Base-by-base conservation (phyloP, 306 rosid genomes). In the Cucurbita maxima region DNA sequence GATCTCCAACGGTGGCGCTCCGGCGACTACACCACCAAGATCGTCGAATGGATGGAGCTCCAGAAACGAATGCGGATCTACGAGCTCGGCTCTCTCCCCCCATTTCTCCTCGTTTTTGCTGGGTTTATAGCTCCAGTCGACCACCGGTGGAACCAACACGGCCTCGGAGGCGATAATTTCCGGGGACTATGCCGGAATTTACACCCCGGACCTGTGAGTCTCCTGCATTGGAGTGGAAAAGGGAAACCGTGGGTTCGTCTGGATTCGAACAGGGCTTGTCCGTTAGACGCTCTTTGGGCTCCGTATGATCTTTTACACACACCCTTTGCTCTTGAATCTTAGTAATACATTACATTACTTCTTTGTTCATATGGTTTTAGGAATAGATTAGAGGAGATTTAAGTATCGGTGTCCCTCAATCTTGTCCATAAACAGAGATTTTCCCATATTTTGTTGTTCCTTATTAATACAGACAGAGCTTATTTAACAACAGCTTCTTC, bases 241-340 rank as follows among this genome's bases (percentile, higher is more conserved):
- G 99, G 99, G 2, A 94, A 94, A 68, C 99, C 99, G 4, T 94
- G 99, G 99, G 97, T 72, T 58, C 75, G 99, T 52, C 92, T 94
- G 0, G 99, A 94, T 43, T 83, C 88, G 8, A 88, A 87, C 70
- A 81, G 92, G 60, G 88, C 97, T 20, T 94, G 99, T 54, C 97
- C 99, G 0, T 76, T 94, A 78, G 99, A 94, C 73, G 89, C 96
- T 7, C 79, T 94, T 22, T 94, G 99, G 99, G 91, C 87, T 73
- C 99, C 99, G 0, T 94, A 94, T 58, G 99, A 94, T 77, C 91
- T 94, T 3, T 80, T 89, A 36, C 78, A 75, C 44, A 86, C 93
- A 5, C 87, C 86, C 20, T 87, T 79, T n/a, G 74, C 87, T 20
- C 83, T 93, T 0, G 96, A 88, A 55, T 84, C 90, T 37, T 25